These are phyloP conservation scores for Penicillium aurantiogriseum DNA, from an alignment of 2,329 filamentous ascomycete species.

Conservation along the genomic window DNA sequence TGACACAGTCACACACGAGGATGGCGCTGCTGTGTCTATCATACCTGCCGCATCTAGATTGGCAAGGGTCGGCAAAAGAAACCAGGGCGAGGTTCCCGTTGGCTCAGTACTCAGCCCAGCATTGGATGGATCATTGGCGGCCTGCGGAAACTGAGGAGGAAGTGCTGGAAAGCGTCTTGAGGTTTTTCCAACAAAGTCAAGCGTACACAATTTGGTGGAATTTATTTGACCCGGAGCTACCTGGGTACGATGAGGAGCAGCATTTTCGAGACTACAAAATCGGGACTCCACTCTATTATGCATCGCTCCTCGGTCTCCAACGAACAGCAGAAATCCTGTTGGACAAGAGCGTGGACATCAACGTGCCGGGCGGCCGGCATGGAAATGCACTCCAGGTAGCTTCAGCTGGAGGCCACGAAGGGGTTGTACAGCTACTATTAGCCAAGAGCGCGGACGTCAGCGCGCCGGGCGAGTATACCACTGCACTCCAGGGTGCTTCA, in stretches of 20 bases:
- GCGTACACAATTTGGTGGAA: background rate
- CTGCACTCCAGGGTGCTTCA: too few species aligned
- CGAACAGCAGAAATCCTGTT: background rate
- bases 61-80: background rate
- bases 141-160: background rate
- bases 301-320: background rate
- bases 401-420: too few species aligned
- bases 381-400: too few species aligned
- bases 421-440: too few species aligned
- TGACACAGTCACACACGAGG: background rate
- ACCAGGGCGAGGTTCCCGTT: background rate
- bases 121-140: background rate
- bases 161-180: background rate
- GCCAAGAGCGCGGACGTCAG: too few species aligned
- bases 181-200: background rate
- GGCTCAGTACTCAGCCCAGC: background rate
- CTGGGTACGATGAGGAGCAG: background rate
- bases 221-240: accelerated
- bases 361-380: background rate
- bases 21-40: background rate
- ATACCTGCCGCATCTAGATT: background rate
- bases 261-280: accelerated
- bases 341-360: background rate
- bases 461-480: too few species aligned
- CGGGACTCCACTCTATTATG: background rate